These are phyloP conservation scores for Spergularia bocconei DNA, from an alignment of 148 eudicot genomes.

Conservation along the genomic window DNA sequence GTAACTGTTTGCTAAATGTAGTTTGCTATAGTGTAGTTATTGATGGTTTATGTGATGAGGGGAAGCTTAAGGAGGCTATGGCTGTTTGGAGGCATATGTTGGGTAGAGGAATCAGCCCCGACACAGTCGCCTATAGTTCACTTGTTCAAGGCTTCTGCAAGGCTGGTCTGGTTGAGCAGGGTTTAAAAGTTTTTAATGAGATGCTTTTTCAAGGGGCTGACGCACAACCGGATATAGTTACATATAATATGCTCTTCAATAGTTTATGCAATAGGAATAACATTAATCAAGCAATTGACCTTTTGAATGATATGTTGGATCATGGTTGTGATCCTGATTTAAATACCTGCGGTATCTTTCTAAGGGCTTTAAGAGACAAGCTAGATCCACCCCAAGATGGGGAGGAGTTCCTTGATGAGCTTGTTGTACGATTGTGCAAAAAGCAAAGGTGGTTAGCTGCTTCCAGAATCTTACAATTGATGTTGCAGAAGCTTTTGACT, in stretches of 20 bases:
- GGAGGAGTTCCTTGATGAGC: conserved; percentile 62
- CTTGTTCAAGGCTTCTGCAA: conserved; percentile 83
- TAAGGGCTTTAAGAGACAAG: conserved; percentile 58
- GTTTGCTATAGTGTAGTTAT: conserved; percentile 77
- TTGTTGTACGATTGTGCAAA: conserved; percentile 53
- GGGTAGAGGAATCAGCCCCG: conserved; percentile 60
- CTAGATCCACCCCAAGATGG: conserved; percentile 61
- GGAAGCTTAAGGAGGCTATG: conserved; percentile 68
- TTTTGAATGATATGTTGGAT: conserved; percentile 71
- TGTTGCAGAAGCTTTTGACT: conserved; percentile 67
- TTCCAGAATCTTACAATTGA: conserved; percentile 55
- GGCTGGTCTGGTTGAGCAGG: conserved; percentile 62
- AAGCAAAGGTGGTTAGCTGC: conserved; percentile 52
- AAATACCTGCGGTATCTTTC: conserved; percentile 67
- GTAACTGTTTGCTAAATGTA: conserved; percentile 36
- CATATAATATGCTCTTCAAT: conserved; percentile 70
- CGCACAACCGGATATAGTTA: conserved; percentile 69
- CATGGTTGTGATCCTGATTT: conserved; percentile 74
- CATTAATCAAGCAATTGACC: conserved; percentile 66
- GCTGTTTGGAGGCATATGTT: conserved; percentile 69
- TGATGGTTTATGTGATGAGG: conserved; percentile 62
- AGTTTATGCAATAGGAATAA: conserved; percentile 57
- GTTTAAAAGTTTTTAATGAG: conserved; percentile 61
- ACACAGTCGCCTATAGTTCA: conserved; percentile 74
- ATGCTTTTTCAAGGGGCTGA: conserved; percentile 55